Evolutionary conservation across 2,329 filamentous ascomycete species (phyloP).

Genomic region (Arthrobotrys iridis): DNA sequence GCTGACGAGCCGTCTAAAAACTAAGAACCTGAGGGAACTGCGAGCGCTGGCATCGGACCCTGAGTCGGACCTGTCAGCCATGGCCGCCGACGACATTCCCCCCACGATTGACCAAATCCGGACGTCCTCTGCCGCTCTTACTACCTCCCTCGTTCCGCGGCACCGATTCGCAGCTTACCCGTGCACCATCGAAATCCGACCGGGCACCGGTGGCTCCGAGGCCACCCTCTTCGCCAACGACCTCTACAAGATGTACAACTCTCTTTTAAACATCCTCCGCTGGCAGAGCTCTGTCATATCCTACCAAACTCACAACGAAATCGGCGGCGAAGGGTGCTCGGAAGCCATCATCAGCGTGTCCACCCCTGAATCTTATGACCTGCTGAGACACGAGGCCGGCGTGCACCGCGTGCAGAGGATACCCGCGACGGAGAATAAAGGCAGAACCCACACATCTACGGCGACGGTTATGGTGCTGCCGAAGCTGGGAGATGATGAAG

Average conservation of each 20-base stretch:
- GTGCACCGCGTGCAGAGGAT: slow-evolving; percentile 96
- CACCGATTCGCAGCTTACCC: slow-evolving; percentile 91
- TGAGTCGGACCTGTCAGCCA: slow-evolving; percentile 70
- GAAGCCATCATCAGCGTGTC: slow-evolving; percentile 90
- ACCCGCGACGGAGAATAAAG: slow-evolving; percentile 84
- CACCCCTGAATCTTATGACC: slow-evolving; percentile 78
- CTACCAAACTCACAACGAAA: slow-evolving; percentile 68
- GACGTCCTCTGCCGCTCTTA: slow-evolving; percentile 73
- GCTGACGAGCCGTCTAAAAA: background rate
- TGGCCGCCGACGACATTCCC: slow-evolving; percentile 76
- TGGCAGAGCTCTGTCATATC: slow-evolving; percentile 56
- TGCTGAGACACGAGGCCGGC: slow-evolving; percentile 85
- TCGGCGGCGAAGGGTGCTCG: slow-evolving; percentile 71
- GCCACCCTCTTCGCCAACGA: slow-evolving; percentile 89
- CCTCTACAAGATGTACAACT: slow-evolving; percentile 87
- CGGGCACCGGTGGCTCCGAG: slow-evolving; percentile 90
- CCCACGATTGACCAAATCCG: slow-evolving; percentile 72
- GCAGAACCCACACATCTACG: slow-evolving; percentile 90
- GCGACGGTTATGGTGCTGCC: slow-evolving; percentile 95
- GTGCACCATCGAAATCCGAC: slow-evolving; percentile 89
- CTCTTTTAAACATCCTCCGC: slow-evolving; percentile 72
- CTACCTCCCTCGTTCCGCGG: slow-evolving; percentile 80
- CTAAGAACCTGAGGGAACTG: slow-evolving; percentile 73
- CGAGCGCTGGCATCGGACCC: slow-evolving; percentile 77
- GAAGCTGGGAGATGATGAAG: slow-evolving; percentile 73